Evolutionary conservation across 495 filamentous ascomycete species (phyloP), one percentile per base, ranked within the genome.

Genomic region (Penicillium crystallinum): DNA sequence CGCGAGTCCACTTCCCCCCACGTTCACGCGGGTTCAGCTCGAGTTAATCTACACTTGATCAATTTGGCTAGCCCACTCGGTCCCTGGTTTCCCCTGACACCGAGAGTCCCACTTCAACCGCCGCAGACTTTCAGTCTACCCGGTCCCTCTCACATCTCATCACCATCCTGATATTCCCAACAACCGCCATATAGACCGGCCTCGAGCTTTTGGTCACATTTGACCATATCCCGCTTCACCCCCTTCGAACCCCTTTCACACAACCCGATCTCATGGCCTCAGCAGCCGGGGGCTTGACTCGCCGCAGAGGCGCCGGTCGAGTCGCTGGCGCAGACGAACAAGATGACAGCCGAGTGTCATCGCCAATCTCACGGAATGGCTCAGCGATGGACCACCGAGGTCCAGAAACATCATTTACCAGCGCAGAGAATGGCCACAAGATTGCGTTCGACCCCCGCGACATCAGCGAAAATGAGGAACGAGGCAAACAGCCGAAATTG

Each of bases 391-490:
- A 90, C 64, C 76, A 74, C 56, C 76, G 80, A 62, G 77, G 75
- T 23, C 87, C 90, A 62, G 93, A 96, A 69, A 95, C 91, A 18
- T 90, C 87, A 42, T 97, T 95, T 77, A 89, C 91, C 67, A 90
- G 78, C 67, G 81, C 87, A 62, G 92, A 95, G 75, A 97, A 96
- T 77, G 93, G 93, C 52, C 95, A 97, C 74, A 96, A 95, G 77
- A 97, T 98, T 71, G 95, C 90, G 27, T 98, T 91, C 69, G 93
- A 98, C 71, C 93, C 93, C 42, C 80, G 90, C 68, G 93, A 98
- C 71, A 92, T 98, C 67, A 95, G 88, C 72, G 95, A 98, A 81
- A 96, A 85, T 69, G 87, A 87, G 64, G 93, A 97, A 78, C 77
- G 95, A 66, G 95, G 82, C 77, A 97, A 96, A 75, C 92, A 97